Percentiles rank a stretch among this genome's conserved stretches.
Evolutionary conservation across 768 basidiomycete genomes (phyloP).

Genomic region (Tricholoma flavovirens): DNA sequence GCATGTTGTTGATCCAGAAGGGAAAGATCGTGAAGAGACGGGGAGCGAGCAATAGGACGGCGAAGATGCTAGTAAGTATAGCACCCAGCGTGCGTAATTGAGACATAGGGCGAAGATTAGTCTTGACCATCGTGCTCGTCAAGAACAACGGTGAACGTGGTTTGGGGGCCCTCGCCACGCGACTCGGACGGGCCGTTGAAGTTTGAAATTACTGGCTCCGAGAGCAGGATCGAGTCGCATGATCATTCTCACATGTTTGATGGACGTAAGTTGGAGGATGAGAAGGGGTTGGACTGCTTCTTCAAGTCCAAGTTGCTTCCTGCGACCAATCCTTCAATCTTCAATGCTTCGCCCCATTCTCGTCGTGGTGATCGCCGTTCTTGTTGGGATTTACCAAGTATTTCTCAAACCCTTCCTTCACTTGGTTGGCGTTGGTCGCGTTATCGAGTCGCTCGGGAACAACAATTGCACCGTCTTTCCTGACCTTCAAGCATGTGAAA

Average conservation of each 20-base stretch:
- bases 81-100: conserved; percentile 1
- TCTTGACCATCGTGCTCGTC: not conserved
- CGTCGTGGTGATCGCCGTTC: conserved; percentile 31
- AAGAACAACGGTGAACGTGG: not conserved
- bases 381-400: conserved; percentile 42
- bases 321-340: not conserved
- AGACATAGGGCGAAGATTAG: not conserved
- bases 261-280: too few relatives aligned
- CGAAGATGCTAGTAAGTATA: conserved; percentile 2
- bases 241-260: not conserved
- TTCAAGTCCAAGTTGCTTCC: not conserved
- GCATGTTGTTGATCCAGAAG: conserved; percentile 1
- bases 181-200: too few relatives aligned
- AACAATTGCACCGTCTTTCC: conserved; percentile 42
- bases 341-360: conserved; percentile 24
- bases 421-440: conserved; percentile 39
- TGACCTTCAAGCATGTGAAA: conserved; percentile 64
- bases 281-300: not conserved
- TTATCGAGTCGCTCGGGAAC: conserved; percentile 41
- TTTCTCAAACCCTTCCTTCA: conserved; percentile 40
- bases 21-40: not conserved
- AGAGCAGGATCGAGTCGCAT: not conserved
- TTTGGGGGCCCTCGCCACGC: not conserved
- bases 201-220: too few relatives aligned
- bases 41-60: conserved; percentile 1